Evolutionary conservation across 2,329 filamentous ascomycete genomes (phyloP).

Genomic region (Fusarium buxicola): DNA sequence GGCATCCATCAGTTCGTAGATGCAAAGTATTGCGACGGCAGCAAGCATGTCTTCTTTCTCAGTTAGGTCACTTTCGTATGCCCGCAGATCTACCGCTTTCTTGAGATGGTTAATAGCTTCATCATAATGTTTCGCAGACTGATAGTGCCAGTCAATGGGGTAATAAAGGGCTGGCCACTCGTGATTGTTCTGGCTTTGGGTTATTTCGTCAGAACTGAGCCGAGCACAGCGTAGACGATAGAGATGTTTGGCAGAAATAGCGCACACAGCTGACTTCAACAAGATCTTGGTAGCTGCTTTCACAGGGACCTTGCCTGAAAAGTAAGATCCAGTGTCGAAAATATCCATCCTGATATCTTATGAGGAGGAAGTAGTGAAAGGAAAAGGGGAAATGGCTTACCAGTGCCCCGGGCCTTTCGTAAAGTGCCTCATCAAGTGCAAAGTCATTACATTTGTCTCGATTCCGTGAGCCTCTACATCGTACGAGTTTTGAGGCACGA

Average conservation of each 20-base stretch:
- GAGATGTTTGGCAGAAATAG: slow-evolving; percentile 38
- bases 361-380: fast-evolving
- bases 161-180: not conserved
- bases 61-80: slow-evolving; percentile 55
- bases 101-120: slow-evolving; percentile 37
- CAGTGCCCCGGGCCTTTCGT: slow-evolving; percentile 39
- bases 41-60: slow-evolving; percentile 63
- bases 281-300: slow-evolving; percentile 34
- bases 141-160: slow-evolving; percentile 34
- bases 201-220: fast-evolving
- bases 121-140: slow-evolving; percentile 39
- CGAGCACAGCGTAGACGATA: slow-evolving; percentile 1
- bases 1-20: slow-evolving; percentile 76
- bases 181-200: not conserved
- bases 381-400: not conserved
- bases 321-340: slow-evolving; percentile 41
- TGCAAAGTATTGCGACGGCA: slow-evolving; percentile 73
- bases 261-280: slow-evolving; percentile 36
- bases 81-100: slow-evolving; percentile 20
- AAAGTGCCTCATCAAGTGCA: slow-evolving; percentile 34
- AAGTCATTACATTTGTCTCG: slow-evolving; percentile 10
- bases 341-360: slow-evolving; percentile 33
- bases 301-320: slow-evolving; percentile 41
- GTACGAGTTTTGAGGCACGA: not conserved
- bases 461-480: not conserved